Conservation (phyloP, 2,329 filamentous ascomycete species). For the Stachybotrys chartarum region DNA sequence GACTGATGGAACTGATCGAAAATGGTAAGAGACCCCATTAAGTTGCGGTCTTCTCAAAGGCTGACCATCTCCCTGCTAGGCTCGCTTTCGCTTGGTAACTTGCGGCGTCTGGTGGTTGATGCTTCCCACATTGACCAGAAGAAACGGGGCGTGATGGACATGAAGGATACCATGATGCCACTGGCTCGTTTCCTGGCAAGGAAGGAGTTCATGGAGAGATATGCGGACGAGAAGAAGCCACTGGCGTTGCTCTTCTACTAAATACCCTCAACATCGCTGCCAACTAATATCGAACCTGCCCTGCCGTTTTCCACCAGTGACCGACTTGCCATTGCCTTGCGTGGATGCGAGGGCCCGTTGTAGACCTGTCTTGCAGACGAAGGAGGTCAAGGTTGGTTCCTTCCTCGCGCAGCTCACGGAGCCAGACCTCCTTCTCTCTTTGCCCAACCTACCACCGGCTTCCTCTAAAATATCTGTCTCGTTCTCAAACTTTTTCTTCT, state of each 20-base stretch:
- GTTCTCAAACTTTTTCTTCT: conserved; percentile 4
- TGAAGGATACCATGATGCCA: conserved; percentile 85
- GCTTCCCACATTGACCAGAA: conserved; percentile 92
- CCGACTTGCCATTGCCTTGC: not conserved
- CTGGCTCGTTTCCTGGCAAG: conserved; percentile 68
- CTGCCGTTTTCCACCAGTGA: not conserved
- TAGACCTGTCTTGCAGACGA: not conserved
- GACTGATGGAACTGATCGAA: conserved; percentile 75
- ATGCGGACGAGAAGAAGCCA: conserved; percentile 49
- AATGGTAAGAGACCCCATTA: conserved; percentile 49
- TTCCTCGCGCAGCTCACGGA: not conserved
- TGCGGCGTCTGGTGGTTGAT: conserved; percentile 81
- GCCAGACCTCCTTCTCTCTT: too few relatives aligned
- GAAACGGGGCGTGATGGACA: conserved; percentile 87
- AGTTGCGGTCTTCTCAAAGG: not conserved
- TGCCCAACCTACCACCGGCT: too few relatives aligned
- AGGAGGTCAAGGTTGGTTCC: not conserved
- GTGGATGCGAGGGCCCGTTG: not conserved
- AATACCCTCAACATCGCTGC: conserved; percentile 15
- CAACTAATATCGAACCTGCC: not conserved
- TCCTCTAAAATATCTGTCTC: too few relatives aligned
- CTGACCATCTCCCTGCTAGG: conserved; percentile 28
- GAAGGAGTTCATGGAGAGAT: conserved; percentile 64
- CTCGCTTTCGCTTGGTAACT: conserved; percentile 59
- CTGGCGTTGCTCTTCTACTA: conserved; percentile 61